Evolutionary conservation across 345 rosid species (phyloP), one percentile per base, ranked within the genome.

Genomic region (Eutrema japonicum): DNA sequence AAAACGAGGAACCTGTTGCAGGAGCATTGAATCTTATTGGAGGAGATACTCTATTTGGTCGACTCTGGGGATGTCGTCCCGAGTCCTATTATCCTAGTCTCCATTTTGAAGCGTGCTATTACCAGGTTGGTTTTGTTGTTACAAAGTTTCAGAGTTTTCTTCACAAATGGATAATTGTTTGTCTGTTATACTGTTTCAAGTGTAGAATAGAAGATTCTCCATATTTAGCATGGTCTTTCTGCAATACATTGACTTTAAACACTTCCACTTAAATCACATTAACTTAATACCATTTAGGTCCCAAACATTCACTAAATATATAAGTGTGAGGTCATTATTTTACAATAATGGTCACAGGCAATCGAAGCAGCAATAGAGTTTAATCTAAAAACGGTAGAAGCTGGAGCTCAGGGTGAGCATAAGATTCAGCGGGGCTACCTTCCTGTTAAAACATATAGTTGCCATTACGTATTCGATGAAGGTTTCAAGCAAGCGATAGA

Each of bases 331-430:
- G 12, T 48, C 62, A 29, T 64, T 37, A 27, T 66, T 3, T 49
- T 47, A 45, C 71, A 11, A 29, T 68, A 64, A 49, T 27, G 68
- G 12, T 52, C 12, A 16, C 80, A 92, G 98, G 98, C 96, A 55
- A 92, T 92, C 42, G 98, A 92, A 83, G 98, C 96, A 59, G 98
- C 93, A 1, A 90, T 92, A 42, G 96, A 92, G 69, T 88, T 90
- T 63, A 77, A 85, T 74, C 81, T 92, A 11, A 81, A 71, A 35
- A 84, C 96, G 1, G 98, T 94, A 13, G 98, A 94, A 81, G 98
- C 98, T 5, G 97, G 98, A 80, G 98, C 98, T 62, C 98, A 94
- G 70, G 98, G 98, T 9, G 98, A 94, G 79, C 98, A 94, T 69
- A 94, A 94, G 82, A 88, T 94, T 69, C 96, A 89, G 67, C 89